Base-by-base conservation (phyloP, 1,284 basidiomycete species). In the Salmacisia buchloeana region DNA sequence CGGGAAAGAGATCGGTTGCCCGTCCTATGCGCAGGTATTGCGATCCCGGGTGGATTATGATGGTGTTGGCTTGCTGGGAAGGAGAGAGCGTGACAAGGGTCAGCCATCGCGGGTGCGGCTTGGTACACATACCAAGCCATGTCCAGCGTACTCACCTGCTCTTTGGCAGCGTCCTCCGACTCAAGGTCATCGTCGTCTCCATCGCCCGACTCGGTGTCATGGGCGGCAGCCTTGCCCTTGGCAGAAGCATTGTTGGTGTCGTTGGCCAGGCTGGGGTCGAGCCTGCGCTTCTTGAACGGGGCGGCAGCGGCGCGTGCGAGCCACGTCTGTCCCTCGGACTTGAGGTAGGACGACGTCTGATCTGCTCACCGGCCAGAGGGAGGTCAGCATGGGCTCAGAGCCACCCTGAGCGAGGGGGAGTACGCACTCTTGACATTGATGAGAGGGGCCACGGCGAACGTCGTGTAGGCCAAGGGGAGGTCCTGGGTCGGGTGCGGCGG, bases 1-100 rank as follows among this genome's bases (percentile, higher is more conserved):
- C 76, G 10, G 92, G 93, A 36, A 84, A 87, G 31, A 90, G 86
- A 75, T 97, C 93, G n/a, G 88, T 90, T 0, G 94, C 92, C 73
- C 87, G 86, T 29, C 96, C 96, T 56, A 99, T 87, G 31, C 92
- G 87, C 36, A 97, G 82, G 74, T 84, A 88, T 31, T 90, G 85
- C 1, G 93, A 94, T 27, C 96, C 96, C 1, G 91, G 92, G 75
- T 99, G 96, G 62, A 99, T 90, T 39, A 99, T 89, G 63, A 99
- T 81, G 25, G 82, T 84, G 59, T 57, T 66, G 29, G 70, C 2
- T 13, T 54, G 49, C 49, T 54, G 49, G 21, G 15, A 46, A 49
- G 7, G 46, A 1, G 23, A 2, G 46, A 27, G 2, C 23, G 46
- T 43, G 35, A 38, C 59, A 4, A 68, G 72, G 3, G 69, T 65